Conservation (phyloP, 192 early-diverging fungal genomes). For the Linnemannia schmuckeri region DNA sequence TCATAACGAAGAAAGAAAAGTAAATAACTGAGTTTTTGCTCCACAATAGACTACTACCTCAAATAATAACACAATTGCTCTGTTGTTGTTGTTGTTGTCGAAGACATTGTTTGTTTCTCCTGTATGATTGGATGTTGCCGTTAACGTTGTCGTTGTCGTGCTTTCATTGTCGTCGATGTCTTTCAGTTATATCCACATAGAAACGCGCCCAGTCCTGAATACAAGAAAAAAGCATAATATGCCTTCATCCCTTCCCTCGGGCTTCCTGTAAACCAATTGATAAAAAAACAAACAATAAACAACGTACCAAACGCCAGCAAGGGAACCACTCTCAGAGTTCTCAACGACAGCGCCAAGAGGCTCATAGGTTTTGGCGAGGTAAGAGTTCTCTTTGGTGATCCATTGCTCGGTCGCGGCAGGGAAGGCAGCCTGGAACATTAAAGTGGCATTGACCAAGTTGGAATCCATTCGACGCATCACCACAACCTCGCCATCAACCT, state of each 20-base stretch:
- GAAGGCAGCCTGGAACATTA: slow-evolving; percentile 36
- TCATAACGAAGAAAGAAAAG: neutral
- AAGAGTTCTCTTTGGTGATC: slow-evolving; percentile 9
- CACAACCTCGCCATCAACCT: slow-evolving; percentile 28
- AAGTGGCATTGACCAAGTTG: slow-evolving; percentile 26
- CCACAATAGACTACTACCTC: neutral
- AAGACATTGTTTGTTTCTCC: neutral
- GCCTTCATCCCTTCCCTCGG: neutral
- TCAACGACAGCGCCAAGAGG: slow-evolving; percentile 21
- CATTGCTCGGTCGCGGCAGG: slow-evolving; percentile 22
- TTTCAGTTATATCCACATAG: neutral
- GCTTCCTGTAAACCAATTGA: neutral
- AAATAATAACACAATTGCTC: neutral
- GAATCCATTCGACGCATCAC: slow-evolving; percentile 47
- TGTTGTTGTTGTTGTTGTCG: neutral
- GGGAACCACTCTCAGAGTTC: slow-evolving; percentile 10
- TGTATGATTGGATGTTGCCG: neutral
- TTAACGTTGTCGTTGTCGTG: neutral
- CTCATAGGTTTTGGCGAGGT: slow-evolving; percentile 18
- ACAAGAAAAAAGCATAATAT: neutral
- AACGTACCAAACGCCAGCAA: slow-evolving; percentile 36
- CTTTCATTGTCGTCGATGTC: neutral
- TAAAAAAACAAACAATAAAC: neutral
- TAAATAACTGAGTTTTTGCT: neutral
- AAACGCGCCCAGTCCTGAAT: neutral